phyloP scores from a whole-genome alignment of 2,329 filamentous ascomycete species.

The Passalora sequoiae region DNA sequence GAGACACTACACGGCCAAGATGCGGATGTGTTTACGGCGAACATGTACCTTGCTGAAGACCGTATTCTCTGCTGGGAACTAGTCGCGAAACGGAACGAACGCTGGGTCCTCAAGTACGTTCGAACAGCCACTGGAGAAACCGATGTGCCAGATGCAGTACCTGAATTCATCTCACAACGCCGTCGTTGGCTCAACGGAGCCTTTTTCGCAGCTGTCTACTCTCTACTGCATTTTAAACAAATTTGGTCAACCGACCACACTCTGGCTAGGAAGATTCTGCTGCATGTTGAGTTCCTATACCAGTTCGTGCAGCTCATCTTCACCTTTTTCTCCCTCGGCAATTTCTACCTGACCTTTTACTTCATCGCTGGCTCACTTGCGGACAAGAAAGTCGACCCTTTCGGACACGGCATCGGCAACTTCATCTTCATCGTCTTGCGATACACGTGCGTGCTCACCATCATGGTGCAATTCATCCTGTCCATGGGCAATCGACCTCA shows the following conservation, averaged over 20 bases:
- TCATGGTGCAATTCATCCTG: constrained; percentile 91
- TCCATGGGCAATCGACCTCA: constrained; percentile 95
- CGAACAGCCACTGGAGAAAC: constrained; percentile 96
- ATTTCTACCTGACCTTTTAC: constrained; percentile 98
- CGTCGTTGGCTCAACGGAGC: constrained; percentile 97
- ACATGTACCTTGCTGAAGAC: constrained; percentile 90
- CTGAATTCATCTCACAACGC: constrained; percentile 95
- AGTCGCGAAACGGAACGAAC: constrained; percentile 87
- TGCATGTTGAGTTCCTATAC: constrained; percentile 94
- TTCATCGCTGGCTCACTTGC: constrained; percentile 90
- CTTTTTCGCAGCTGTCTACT: constrained; percentile 98
- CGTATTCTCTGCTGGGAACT: constrained; percentile 91
- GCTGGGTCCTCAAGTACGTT: constrained; percentile 98
- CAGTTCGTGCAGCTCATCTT: constrained; percentile 89
- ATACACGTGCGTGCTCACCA: constrained; percentile 80
- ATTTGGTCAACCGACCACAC: constrained; percentile 93
- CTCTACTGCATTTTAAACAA: constrained; percentile 88
- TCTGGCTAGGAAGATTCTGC: constrained; percentile 76
- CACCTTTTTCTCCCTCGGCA: constrained; percentile 94
- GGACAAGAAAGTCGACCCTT: constrained; percentile 76
- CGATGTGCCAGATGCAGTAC: constrained; percentile 88
- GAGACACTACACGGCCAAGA: constrained; percentile 94
- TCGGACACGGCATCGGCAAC: constrained; percentile 77
- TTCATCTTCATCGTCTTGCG: constrained; percentile 82
- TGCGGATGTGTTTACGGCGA: constrained; percentile 94